These are phyloP conservation scores for Saccharomyces hybrid DNA, from an alignment of 1,139 yeast species.

Conservation along the genomic window DNA sequence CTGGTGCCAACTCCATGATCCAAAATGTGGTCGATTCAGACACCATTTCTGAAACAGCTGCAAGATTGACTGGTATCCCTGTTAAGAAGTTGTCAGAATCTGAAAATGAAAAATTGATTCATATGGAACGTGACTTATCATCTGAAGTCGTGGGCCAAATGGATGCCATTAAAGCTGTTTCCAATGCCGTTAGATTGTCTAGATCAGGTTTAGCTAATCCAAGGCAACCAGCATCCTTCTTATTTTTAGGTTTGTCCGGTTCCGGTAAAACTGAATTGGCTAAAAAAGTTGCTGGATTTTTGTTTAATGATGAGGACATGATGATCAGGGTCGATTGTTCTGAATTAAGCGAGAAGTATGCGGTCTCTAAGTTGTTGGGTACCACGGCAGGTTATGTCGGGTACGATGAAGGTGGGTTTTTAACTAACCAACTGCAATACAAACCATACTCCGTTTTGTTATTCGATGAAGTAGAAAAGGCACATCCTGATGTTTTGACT, in stretches of 20 bases:
- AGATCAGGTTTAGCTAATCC: slow-evolving; percentile 97
- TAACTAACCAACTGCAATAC: slow-evolving; percentile 85
- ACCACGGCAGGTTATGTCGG: slow-evolving; percentile 99
- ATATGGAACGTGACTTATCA: slow-evolving; percentile 85
- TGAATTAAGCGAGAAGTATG: slow-evolving; percentile 90
- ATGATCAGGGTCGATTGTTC: slow-evolving; percentile 98
- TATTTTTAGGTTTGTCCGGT: slow-evolving; percentile 93
- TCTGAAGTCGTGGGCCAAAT: slow-evolving; percentile 89
- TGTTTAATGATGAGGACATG: slow-evolving; percentile 92
- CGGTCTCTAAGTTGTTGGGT: slow-evolving; percentile 89
- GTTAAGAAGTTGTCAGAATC: slow-evolving; percentile 94
- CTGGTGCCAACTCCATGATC: slow-evolving; percentile 58
- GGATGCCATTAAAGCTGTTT: slow-evolving; percentile 93
- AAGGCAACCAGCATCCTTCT: slow-evolving; percentile 89
- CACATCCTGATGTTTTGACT: slow-evolving; percentile 97
- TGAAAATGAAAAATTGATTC: slow-evolving; percentile 85
- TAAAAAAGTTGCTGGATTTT: slow-evolving; percentile 89
- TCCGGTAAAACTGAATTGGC: slow-evolving; percentile 98
- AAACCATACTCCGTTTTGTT: slow-evolving; percentile 91
- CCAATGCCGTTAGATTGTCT: slow-evolving; percentile 86
- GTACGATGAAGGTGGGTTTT: slow-evolving; percentile 93
- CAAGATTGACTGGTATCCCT: slow-evolving; percentile 96
- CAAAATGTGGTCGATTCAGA: slow-evolving; percentile 89
- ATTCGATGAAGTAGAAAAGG: slow-evolving; percentile 96
- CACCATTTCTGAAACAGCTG: slow-evolving; percentile 94